These are phyloP conservation scores for Tolypocladium nubicola DNA, from an alignment of 2,329 filamentous ascomycete genomes.

Conservation along the genomic window DNA sequence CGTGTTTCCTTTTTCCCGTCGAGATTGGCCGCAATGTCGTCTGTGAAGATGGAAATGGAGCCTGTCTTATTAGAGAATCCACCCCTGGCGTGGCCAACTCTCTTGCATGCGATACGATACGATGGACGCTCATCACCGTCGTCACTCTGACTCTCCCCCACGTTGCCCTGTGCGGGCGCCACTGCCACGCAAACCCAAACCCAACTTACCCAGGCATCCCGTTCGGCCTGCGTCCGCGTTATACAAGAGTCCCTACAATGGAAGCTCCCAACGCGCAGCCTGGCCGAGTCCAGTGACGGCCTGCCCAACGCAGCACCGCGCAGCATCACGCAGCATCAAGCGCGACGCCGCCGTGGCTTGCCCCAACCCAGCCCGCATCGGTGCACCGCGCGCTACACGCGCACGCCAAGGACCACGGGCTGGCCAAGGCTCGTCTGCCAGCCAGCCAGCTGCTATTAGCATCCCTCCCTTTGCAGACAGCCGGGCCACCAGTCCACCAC, in stretches of 20 bases:
- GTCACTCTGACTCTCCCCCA: background rate
- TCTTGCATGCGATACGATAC: background rate
- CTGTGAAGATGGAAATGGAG: background rate
- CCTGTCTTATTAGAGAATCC: background rate
- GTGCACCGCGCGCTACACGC: background rate
- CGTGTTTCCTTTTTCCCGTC: background rate
- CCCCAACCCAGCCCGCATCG: background rate
- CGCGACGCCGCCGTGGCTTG: background rate
- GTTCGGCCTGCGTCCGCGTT: background rate
- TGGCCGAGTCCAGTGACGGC: background rate
- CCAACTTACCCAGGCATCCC: background rate
- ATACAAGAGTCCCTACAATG: background rate
- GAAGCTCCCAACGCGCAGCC: background rate
- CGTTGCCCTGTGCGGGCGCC: background rate
- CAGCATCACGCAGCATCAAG: background rate
- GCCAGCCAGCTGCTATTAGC: background rate
- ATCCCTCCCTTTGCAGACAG: background rate
- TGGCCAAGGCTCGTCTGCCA: background rate
- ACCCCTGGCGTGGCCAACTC: background rate
- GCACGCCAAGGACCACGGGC: background rate
- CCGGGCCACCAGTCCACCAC: background rate
- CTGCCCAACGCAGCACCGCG: background rate
- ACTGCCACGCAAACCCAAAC: background rate
- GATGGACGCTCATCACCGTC: background rate
- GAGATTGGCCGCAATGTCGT: background rate